phyloP scores from a whole-genome alignment of 805 yeast species.

The Yarrowia sp. region DNA sequence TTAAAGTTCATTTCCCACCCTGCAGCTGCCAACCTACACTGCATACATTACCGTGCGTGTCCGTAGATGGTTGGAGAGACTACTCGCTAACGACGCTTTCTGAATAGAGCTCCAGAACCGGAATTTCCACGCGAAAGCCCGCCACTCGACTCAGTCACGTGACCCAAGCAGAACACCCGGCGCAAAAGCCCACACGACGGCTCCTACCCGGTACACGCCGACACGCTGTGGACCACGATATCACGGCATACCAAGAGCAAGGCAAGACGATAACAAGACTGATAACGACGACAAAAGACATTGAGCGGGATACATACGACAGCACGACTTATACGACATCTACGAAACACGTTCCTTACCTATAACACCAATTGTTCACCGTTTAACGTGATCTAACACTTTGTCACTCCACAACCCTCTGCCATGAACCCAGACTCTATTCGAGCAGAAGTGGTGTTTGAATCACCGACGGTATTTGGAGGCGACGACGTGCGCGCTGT shows the following conservation, averaged over 20 bases:
- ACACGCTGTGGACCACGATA: no score
- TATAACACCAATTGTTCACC: no score
- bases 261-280: no score
- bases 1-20: slow-evolving; percentile 27
- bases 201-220: no score
- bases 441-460: slow-evolving; percentile 51
- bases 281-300: no score
- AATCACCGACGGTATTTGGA: slow-evolving; percentile 52
- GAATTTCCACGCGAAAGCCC: not conserved
- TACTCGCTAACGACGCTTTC: slow-evolving; percentile 1
- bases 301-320: not conserved
- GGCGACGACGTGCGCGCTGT: slow-evolving; percentile 51
- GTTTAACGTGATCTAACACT: no score
- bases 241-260: no score
- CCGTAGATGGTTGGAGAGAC: slow-evolving; percentile 12
- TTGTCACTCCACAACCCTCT: not conserved
- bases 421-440: slow-evolving; percentile 12
- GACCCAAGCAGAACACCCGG: not conserved
- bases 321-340: not conserved
- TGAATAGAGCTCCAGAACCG: no score
- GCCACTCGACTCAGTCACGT: not conserved
- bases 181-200: no score
- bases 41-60: slow-evolving; percentile 19
- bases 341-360: not conserved
- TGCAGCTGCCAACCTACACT: slow-evolving; percentile 32